Evolutionary conservation across 2,329 filamentous ascomycete species (phyloP).

Genomic region (Bipolaris sorokiniana): DNA sequence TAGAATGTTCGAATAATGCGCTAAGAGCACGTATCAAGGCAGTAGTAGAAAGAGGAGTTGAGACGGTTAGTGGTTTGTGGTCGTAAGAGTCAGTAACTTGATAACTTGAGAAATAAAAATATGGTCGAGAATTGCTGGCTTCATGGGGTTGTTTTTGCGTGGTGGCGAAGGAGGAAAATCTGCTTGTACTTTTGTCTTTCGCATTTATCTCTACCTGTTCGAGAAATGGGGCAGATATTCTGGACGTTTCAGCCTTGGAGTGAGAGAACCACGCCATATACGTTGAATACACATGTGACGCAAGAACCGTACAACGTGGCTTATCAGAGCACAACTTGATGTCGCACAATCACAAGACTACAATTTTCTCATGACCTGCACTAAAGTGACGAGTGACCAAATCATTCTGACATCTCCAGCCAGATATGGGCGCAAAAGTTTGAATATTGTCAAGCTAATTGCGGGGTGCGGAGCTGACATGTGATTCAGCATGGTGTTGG

Average conservation of each 20-base stretch:
- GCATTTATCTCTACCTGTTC: not conserved
- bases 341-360: too few relatives aligned
- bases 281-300: not conserved
- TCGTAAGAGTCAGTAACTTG: not conserved
- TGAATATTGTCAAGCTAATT: not conserved
- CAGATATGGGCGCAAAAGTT: not conserved
- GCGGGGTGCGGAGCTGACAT: too few relatives aligned
- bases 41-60: slow-evolving; percentile 87
- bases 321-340: too few relatives aligned
- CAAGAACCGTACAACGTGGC: too few relatives aligned
- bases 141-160: not conserved
- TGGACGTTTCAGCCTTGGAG: not conserved
- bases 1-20: slow-evolving; percentile 81
- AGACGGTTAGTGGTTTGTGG: slow-evolving; percentile 67
- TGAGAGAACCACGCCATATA: not conserved
- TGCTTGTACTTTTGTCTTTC: not conserved
- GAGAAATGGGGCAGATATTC: not conserved
- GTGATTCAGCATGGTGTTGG: not conserved
- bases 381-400: too few relatives aligned
- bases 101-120: not conserved
- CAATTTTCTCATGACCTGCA: too few relatives aligned
- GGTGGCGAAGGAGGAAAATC: not conserved
- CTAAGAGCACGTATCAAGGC: slow-evolving; percentile 84
- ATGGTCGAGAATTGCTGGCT: not conserved
- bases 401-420: too few relatives aligned